Evolutionary conservation across 306 rosid genomes (phyloP), one percentile per base, ranked within the genome.

Genomic region (Vicia sativa): DNA sequence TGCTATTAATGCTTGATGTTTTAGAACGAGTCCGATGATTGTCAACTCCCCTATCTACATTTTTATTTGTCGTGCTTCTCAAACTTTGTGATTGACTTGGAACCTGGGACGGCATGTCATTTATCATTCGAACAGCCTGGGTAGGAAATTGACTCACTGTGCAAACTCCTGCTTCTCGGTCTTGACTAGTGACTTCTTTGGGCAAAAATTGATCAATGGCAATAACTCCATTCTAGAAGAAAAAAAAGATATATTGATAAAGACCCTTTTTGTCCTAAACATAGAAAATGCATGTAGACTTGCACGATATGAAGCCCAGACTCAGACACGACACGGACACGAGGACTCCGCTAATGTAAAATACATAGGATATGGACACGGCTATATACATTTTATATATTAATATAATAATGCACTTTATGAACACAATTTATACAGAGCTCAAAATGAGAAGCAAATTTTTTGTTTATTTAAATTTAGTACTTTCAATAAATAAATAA

Each of bases 131-230:
- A 60, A 42, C 81, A 46, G 87, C 95, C 81, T 88, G 97, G 65
- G 87, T 85, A 70, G 93, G 91, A 90, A 82, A 90, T 86, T 93
- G 98, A 78, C 90, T 90, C 46, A 53, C 72, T 11, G 87, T 82
- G 75, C 88, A 88, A 43, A 83, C 49, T 53, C 97, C 97, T 23
- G 91, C 85, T 73, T 81, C 97, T 72, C 42, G 87, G 74, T 93
- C 98, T 79, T 90, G 89, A 77, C 79, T 79, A 38, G 91, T 88
- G 39, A 83, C 87, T 81, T 86, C 91, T 74, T 80, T 90, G 52
- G 98, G 98, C 74, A 67, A 65, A 86, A 86, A 93, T 65, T 23
- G 80, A 74, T 88, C 91, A 52, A 83, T 71, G 41, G 87, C 80
- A 70, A 90, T 78, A 71, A 88, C 78, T 65, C 76, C 78, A 76